Base-by-base conservation (phyloP, 2,329 filamentous ascomycete species). In the Xylariaceae sp. region DNA sequence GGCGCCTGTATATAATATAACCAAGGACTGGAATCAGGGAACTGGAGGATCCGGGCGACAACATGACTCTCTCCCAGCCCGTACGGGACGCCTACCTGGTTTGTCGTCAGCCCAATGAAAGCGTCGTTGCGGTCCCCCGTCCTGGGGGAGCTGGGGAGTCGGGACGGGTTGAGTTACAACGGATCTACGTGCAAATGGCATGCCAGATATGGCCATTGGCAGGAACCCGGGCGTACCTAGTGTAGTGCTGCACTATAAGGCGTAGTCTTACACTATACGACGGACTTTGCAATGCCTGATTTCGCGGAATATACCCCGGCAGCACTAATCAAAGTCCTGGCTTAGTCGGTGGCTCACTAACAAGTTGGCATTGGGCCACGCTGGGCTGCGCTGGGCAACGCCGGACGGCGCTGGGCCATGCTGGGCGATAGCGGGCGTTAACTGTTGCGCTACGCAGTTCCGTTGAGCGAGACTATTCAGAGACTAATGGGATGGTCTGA, bases 271-370 rank as follows among this genome's bases (percentile, higher is more conserved):
- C 37, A 13, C 8, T 13, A 13, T 42, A 8, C 4, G 37, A 42
- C 23, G 42, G 13, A 45, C 42, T 45, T 45, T n/a, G 42, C 13
- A 45, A 15, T 6, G 42, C 42, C 42, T 35, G 49, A 13, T 11
- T 9, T 51, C 11, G 52, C 57, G 60, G 62, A 58, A 62, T 50
- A 52, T 60, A 51, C 62, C 42, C 42, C 60, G 53, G 62, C 50
- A 53, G 50, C 48, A 56, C 59, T 49, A 57, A 18, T 7, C 49
- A 34, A 42, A 57, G 44, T 53, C 62, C 50, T 62, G 51, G 54
- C 51, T 30, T 58, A 53, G 45, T 50, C 45, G 55, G 55, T 17
- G 50, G 52, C 18, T 52, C 58, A 50, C 48, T 61, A 45, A 15
- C 42, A 45, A 45, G 42, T 45, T 15, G 42, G 42, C 42, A 45